These are phyloP conservation scores for Thermothelomyces thermophilus DNA, from an alignment of 2,329 filamentous ascomycete genomes.

Conservation along the genomic window DNA sequence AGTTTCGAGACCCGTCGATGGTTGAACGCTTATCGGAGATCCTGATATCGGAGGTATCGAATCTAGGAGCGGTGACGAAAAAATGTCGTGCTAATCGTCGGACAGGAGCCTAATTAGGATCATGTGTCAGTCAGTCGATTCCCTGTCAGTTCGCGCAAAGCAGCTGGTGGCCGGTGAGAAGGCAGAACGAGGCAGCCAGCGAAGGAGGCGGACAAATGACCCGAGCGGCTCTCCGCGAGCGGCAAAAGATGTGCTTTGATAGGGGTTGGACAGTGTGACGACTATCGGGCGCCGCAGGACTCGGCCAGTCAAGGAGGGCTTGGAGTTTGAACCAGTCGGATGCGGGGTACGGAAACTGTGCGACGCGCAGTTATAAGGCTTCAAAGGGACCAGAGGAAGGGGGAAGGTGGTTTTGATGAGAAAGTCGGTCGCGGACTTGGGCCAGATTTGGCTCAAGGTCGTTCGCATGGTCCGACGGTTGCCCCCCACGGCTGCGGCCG, in stretches of 20 bases:
- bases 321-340: conserved; percentile 8
- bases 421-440: not conserved
- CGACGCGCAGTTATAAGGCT: conserved; percentile 21
- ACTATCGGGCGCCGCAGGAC: conserved; percentile 3
- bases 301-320: conserved; percentile 14
- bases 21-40: conserved; percentile 13
- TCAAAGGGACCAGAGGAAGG: conserved; percentile 8
- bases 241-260: not conserved
- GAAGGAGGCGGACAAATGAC: conserved; percentile 6
- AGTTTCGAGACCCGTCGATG: conserved; percentile 8
- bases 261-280: not conserved
- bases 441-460: conserved; percentile 11
- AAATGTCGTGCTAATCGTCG: conserved; percentile 23
- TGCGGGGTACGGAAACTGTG: conserved; percentile 16
- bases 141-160: conserved; percentile 18
- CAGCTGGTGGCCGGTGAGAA: conserved; percentile 12
- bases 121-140: conserved; percentile 27
- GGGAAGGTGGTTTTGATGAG: conserved; percentile 10
- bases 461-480: conserved; percentile 13
- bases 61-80: conserved; percentile 10
- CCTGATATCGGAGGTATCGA: conserved; percentile 4
- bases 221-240: not conserved
- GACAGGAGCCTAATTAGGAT: conserved; percentile 27
- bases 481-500: conserved; percentile 11
- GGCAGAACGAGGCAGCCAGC: conserved; percentile 7